Evolutionary conservation across 1,139 yeast genomes (phyloP).

Genomic region (Taphrina betulina): DNA sequence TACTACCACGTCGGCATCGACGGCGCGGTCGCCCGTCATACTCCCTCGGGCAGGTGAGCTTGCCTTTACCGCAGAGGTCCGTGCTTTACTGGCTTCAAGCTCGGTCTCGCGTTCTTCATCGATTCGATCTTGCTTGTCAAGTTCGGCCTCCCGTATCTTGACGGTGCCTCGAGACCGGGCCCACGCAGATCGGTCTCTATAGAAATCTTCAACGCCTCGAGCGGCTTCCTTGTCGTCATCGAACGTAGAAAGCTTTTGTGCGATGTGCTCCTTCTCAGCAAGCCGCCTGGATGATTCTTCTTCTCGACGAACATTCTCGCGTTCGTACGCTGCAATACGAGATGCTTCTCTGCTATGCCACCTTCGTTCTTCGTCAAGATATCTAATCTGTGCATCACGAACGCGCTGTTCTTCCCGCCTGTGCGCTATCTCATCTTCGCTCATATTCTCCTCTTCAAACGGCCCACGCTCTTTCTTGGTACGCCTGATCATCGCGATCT

Average conservation of each 20-base stretch:
- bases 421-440: constrained; percentile 28
- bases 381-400: constrained; percentile 37
- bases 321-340: constrained; percentile 38
- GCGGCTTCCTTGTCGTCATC: constrained; percentile 38
- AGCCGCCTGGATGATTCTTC: constrained; percentile 34
- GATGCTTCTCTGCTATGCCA: constrained; percentile 39
- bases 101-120: constrained; percentile 13
- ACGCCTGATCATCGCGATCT: background rate
- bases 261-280: constrained; percentile 24
- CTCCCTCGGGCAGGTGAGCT: too few species aligned
- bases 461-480: background rate
- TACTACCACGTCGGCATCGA: too few species aligned
- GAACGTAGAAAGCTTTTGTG: constrained; percentile 37
- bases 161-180: constrained; percentile 41
- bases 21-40: too few species aligned
- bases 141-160: constrained; percentile 42
- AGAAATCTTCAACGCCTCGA: constrained; percentile 41
- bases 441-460: constrained; percentile 1
- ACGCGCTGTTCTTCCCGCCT: constrained; percentile 34
- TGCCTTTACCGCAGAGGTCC: too few species aligned
- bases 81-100: too few species aligned
- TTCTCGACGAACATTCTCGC: constrained; percentile 37
- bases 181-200: constrained; percentile 44
- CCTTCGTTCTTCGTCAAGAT: constrained; percentile 38
- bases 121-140: constrained; percentile 39